Base-by-base conservation (phyloP, 1,284 basidiomycete genomes). In the Athelia psychrophila region DNA sequence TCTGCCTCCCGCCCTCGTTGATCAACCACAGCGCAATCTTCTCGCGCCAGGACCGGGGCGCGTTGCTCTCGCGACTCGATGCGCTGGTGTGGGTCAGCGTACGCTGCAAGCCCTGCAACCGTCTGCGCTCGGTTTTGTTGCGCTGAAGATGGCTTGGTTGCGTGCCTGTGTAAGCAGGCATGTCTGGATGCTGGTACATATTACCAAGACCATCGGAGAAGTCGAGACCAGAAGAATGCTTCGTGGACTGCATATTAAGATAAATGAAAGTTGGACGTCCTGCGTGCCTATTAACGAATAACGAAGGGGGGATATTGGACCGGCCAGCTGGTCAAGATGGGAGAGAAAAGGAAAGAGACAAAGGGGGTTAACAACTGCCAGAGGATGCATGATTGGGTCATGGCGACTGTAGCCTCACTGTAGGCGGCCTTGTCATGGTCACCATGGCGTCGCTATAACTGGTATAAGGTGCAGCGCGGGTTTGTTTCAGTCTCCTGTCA, bases 21-120 rank as follows among this genome's bases (percentile, higher is more conserved):
- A 94, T 91, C 88, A 93, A 89, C 93, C 93, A 95, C 25, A 84
- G 61, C 57, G 80, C 75, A 62, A 83, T 78, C 57, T 68, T 79
- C 56, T 83, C 75, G 42, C 62, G 61, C 51, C 71, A 63, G 25
- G 74, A 68, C 42, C 61, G 67, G 47, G 73, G 67, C n/a, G 9
- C 20, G 59, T 70, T 62, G 47, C 61, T 63, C 2, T 73, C 70
- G 2, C 60, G 60, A 18, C 62, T 61, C 22, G 59, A 60, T 1
- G 56, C 55, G 3, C 73, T 70, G 15, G 67, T 61, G 49, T 62
- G 66, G 3, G 74, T 80, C n/a, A 44, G 72, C 3, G 79, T 67
- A 46, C 84, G 75, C 69, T 92, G 87, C 47, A 94, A 78, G 2
- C 88, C 88, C 67, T 94, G 92, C 27, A 93, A 72, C 45, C 92